These are phyloP conservation scores for Glaciozyma antarctica DNA, from an alignment of 768 basidiomycete species.

Conservation along the genomic window DNA sequence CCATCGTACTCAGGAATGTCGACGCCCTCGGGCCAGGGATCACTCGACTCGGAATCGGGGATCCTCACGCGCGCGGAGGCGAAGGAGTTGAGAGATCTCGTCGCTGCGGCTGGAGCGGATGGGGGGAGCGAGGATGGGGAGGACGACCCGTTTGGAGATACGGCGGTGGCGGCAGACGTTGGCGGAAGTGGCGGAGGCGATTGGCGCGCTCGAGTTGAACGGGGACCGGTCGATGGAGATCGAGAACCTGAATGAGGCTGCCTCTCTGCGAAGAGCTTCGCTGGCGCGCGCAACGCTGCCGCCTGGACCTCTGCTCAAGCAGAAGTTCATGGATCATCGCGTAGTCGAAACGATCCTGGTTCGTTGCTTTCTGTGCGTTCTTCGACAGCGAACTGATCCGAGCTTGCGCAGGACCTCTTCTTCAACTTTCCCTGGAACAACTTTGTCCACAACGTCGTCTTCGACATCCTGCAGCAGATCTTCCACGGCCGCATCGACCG, in stretches of 20 bases:
- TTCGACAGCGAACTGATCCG: too few species aligned
- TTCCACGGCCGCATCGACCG: conserved; percentile 74
- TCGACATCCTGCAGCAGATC: conserved; percentile 91
- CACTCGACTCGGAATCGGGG: conserved; percentile 24
- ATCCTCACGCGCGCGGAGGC: conserved; percentile 20
- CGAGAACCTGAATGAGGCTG: conserved; percentile 14
- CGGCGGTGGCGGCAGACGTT: background rate
- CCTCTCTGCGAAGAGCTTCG: conserved; percentile 9
- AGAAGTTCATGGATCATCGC: conserved; percentile 60
- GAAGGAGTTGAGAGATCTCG: conserved; percentile 19
- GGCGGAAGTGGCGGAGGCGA: background rate
- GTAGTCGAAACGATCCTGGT: conserved; percentile 71
- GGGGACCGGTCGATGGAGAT: conserved; percentile 21
- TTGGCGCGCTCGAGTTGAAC: conserved; percentile 29
- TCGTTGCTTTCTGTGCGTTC: conserved; percentile 32
- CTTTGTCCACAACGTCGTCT: conserved; percentile 90
- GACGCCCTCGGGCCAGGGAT: conserved; percentile 15
- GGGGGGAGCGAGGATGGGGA: background rate
- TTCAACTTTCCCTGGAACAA: conserved; percentile 97
- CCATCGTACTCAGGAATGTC: conserved; percentile 12
- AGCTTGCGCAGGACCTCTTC: conserved; percentile 64
- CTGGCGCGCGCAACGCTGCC: conserved; percentile 25
- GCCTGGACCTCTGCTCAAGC: conserved; percentile 69
- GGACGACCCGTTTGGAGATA: conserved; percentile 4
- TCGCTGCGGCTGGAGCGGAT: conserved; percentile 18